Percentiles rank a stretch among this genome's conserved stretches.
These are phyloP conservation scores for Exserohilum rostratum DNA, from an alignment of 2,329 filamentous ascomycete species.

Conservation along the genomic window DNA sequence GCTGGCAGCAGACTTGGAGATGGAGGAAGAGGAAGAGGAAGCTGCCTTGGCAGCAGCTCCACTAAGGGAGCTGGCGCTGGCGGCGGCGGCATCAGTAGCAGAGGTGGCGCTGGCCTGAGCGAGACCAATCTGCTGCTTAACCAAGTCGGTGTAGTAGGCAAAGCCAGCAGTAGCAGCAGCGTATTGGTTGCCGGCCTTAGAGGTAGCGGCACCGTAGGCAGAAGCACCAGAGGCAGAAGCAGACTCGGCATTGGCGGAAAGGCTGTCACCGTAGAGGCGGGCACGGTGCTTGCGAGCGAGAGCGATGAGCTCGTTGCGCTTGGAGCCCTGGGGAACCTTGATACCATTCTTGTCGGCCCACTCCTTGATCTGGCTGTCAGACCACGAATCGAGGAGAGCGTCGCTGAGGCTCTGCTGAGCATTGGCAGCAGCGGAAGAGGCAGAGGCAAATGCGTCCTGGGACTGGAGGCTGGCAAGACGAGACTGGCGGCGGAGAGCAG, in stretches of 20 bases:
- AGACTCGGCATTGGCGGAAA: conserved; percentile 45
- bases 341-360: conserved; percentile 92
- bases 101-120: conserved; percentile 68
- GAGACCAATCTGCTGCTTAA: conserved; percentile 54
- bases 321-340: conserved; percentile 88
- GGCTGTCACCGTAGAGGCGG: conserved; percentile 70
- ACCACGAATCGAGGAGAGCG: conserved; percentile 86
- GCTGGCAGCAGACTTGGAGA: conserved; percentile 43
- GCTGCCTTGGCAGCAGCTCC: conserved; percentile 35
- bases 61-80: conserved; percentile 33
- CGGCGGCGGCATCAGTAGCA: conserved; percentile 61
- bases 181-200: conserved; percentile 16
- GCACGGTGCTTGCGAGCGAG: conserved; percentile 87
- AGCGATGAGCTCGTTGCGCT: conserved; percentile 85
- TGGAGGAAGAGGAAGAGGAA: conserved; percentile 41
- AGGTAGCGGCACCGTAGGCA: conserved; percentile 62
- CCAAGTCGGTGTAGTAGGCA: conserved; percentile 49
- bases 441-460: conserved; percentile 55
- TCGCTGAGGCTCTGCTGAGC: conserved; percentile 80
- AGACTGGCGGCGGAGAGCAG: conserved; percentile 87
- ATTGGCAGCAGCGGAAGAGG: conserved; percentile 58
- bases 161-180: conserved; percentile 61
- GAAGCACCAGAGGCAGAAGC: conserved; percentile 53
- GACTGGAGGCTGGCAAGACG: conserved; percentile 74
- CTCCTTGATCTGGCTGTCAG: conserved; percentile 86